Evolutionary conservation across 2,329 filamentous ascomycete species (phyloP).

Genomic region (Neurospora sp.): DNA sequence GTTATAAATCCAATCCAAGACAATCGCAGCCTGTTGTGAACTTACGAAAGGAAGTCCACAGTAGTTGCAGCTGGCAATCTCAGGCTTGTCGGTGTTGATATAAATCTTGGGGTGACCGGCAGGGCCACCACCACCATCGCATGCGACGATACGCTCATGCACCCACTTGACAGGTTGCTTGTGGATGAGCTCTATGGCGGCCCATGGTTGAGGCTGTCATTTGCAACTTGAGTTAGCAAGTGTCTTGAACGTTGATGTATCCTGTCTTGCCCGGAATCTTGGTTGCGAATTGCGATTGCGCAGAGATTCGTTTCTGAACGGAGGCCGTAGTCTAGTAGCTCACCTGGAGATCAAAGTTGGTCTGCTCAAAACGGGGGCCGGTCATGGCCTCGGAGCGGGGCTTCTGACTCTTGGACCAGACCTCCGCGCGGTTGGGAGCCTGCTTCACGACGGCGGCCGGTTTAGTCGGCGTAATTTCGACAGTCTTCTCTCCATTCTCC

Average conservation of each 20-base stretch:
- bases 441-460: conserved; percentile 50
- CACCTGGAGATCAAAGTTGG: conserved; percentile 86
- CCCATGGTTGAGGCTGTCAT: conserved; percentile 69
- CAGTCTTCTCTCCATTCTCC: conserved; percentile 3
- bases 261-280: background rate
- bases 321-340: conserved; percentile 17
- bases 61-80: conserved; percentile 85
- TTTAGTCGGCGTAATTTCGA: background rate
- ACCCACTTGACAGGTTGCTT: conserved; percentile 91
- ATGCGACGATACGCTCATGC: conserved; percentile 70
- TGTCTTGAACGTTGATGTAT: background rate
- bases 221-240: conserved; percentile 19
- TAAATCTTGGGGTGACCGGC: conserved; percentile 87
- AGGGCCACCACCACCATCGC: conserved; percentile 86
- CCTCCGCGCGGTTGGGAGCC: conserved; percentile 71
- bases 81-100: conserved; percentile 96
- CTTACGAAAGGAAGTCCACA: conserved; percentile 89
- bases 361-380: conserved; percentile 95
- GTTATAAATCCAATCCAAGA: background rate
- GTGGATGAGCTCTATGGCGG: conserved; percentile 94
- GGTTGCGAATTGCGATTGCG: background rate
- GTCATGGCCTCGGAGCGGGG: conserved; percentile 77
- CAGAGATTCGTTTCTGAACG: background rate
- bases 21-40: conserved; percentile 11
- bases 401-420: conserved; percentile 83